Percentiles rank a stretch among this genome's conserved stretches.
These are phyloP conservation scores for Leptodermis oblonga DNA, from an alignment of 257 asterid genomes.

Conservation along the genomic window DNA sequence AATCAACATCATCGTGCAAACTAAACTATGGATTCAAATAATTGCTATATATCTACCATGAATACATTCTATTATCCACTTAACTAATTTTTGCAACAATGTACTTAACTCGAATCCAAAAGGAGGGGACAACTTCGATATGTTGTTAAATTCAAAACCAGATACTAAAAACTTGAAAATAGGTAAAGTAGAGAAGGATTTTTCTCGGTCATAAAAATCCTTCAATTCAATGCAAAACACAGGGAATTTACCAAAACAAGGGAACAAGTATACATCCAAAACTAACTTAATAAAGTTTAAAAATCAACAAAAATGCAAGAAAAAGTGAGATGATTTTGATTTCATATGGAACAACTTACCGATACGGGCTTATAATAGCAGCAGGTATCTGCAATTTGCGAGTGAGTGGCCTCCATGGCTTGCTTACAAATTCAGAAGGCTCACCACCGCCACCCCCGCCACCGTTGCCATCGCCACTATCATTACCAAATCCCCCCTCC, in stretches of 20 bases:
- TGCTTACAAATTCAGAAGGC: constrained; percentile 56
- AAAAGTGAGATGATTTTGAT: constrained; percentile 4
- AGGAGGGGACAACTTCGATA: neutral
- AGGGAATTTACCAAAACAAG: neutral
- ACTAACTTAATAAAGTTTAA: neutral
- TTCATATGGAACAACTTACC: constrained; percentile 34
- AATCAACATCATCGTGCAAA: too few species aligned
- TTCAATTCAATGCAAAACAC: neutral
- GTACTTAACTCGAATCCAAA: too few species aligned
- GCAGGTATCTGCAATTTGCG: constrained; percentile 83
- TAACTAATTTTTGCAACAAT: too few species aligned
- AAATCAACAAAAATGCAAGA: neutral
- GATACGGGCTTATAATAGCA: constrained; percentile 72
- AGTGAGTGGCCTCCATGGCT: constrained; percentile 89
- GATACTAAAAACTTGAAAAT: neutral
- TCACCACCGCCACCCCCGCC: constrained; percentile 35
- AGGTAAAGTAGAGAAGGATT: neutral
- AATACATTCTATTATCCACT: neutral
- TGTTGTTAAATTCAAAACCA: neutral
- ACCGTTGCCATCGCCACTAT: constrained; percentile 19
- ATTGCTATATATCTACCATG: neutral
- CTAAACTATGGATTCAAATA: too few species aligned
- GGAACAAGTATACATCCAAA: neutral
- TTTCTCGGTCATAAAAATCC: neutral
- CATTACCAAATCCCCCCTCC: constrained; percentile 51